These are phyloP conservation scores for Pisolithus sp. DNA, from an alignment of 768 basidiomycete genomes.

Conservation along the genomic window DNA sequence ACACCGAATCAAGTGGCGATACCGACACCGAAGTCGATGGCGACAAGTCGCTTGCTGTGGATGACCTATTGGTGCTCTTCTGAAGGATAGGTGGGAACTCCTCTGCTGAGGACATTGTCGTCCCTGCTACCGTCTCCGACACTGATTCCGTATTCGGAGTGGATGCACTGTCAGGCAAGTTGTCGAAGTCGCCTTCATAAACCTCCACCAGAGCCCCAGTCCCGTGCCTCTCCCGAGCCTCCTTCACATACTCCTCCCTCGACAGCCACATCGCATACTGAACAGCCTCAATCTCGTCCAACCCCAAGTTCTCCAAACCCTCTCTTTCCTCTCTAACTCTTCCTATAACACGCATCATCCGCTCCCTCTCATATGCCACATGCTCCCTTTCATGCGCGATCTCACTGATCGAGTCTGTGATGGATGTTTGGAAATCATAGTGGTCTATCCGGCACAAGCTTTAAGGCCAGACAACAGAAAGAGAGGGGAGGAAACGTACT, in stretches of 20 bases:
- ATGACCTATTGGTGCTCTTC: too few species aligned
- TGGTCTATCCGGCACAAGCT: conserved; percentile 39
- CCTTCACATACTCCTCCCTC: conserved; percentile 52
- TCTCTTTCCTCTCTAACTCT: conserved; percentile 53
- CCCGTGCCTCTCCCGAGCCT: background rate
- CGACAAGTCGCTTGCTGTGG: too few species aligned
- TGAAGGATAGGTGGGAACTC: too few species aligned
- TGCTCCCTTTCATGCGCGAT: conserved; percentile 45
- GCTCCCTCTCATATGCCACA: conserved; percentile 35
- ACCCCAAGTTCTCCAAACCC: conserved; percentile 55
- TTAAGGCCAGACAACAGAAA: background rate
- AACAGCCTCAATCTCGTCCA: conserved; percentile 68
- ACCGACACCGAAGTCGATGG: too few species aligned
- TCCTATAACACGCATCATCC: conserved; percentile 37
- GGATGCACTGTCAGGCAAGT: conserved; percentile 24
- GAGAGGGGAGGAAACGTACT: conserved; percentile 29
- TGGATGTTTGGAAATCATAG: conserved; percentile 55
- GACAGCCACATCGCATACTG: conserved; percentile 83
- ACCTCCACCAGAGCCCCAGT: conserved; percentile 43
- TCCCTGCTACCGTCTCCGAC: too few species aligned
- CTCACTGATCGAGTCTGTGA: conserved; percentile 50
- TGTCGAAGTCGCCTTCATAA: conserved; percentile 52
- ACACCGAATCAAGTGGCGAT: too few species aligned
- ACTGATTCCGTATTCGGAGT: background rate
- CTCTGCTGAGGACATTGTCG: too few species aligned